Evolutionary conservation across 805 yeast species (phyloP).

Genomic region (Torulaspora gathmanii): DNA sequence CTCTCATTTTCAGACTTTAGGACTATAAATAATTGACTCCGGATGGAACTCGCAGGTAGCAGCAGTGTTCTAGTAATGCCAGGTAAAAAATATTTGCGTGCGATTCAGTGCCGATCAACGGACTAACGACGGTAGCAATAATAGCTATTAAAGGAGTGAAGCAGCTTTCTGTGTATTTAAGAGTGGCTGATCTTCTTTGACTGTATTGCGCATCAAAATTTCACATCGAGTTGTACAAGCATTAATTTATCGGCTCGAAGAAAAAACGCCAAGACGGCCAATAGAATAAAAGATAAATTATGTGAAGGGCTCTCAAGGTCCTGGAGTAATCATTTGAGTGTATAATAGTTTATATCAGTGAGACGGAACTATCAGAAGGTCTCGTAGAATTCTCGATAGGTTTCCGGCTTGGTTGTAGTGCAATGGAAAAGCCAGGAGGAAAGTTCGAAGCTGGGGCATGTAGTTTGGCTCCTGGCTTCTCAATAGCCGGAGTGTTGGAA

Average conservation of each 20-base stretch:
- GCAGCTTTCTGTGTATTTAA: not conserved
- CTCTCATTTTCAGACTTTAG: slow-evolving; percentile 39
- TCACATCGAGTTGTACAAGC: not conserved
- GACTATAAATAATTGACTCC: not conserved
- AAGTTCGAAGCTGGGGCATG: slow-evolving; percentile 14
- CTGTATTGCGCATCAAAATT: not conserved
- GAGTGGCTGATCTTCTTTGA: not conserved
- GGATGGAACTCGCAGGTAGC: not conserved
- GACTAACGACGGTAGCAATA: not conserved
- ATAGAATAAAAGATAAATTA: not conserved
- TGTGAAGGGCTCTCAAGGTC: not conserved
- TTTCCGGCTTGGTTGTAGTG: slow-evolving; percentile 35
- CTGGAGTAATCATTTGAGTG: not conserved
- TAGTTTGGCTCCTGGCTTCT: not conserved
- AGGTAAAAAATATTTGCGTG: not conserved
- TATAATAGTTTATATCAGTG: slow-evolving; percentile 5
- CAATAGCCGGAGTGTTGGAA: not conserved
- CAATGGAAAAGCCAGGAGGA: slow-evolving; percentile 43
- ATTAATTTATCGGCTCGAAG: slow-evolving; percentile 3
- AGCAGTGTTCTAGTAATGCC: no score
- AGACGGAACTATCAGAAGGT: not conserved
- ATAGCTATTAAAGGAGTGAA: not conserved
- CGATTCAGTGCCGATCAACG: not conserved
- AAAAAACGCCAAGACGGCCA: slow-evolving; percentile 2
- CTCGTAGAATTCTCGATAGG: not conserved